Evolutionary conservation across 1,284 basidiomycete genomes (phyloP).

Genomic region (Neolentinus lepideus): DNA sequence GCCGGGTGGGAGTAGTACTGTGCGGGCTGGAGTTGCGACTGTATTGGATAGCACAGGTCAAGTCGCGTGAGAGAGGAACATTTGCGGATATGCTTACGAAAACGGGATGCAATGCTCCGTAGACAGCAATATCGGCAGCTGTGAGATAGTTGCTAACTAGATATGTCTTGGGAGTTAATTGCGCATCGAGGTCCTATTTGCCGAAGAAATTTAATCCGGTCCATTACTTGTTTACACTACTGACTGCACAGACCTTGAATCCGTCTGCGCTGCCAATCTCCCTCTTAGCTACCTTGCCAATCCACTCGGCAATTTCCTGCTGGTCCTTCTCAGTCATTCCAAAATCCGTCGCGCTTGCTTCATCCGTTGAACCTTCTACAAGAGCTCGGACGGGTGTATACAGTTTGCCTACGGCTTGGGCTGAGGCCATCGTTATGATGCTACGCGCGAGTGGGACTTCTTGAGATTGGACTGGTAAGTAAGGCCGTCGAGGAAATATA

Average conservation of each 20-base stretch:
- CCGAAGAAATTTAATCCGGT: conserved; percentile 5
- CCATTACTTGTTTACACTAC: background rate
- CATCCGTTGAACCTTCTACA: conserved; percentile 39
- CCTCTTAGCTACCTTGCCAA: conserved; percentile 54
- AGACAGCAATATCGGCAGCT: conserved; percentile 83
- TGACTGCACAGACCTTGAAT: conserved; percentile 35
- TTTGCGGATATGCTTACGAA: conserved; percentile 46
- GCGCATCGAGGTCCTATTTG: conserved; percentile 62
- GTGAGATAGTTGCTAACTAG: conserved; percentile 76
- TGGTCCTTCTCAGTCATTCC: conserved; percentile 59
- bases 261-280: conserved; percentile 39
- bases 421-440: conserved; percentile 44
- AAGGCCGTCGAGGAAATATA: background rate
- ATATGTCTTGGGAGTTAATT: conserved; percentile 74
- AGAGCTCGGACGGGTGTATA: conserved; percentile 50
- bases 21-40: conserved; percentile 60
- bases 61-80: background rate
- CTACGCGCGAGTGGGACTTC: conserved; percentile 24
- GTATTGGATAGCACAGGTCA: background rate
- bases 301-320: conserved; percentile 59
- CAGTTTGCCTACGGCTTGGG: conserved; percentile 39
- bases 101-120: conserved; percentile 73
- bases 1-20: conserved; percentile 75
- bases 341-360: conserved; percentile 26
- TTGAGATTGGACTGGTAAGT: background rate